Conservation (phyloP, 495 filamentous ascomycete genomes). For the Aspergillus diversus region DNA sequence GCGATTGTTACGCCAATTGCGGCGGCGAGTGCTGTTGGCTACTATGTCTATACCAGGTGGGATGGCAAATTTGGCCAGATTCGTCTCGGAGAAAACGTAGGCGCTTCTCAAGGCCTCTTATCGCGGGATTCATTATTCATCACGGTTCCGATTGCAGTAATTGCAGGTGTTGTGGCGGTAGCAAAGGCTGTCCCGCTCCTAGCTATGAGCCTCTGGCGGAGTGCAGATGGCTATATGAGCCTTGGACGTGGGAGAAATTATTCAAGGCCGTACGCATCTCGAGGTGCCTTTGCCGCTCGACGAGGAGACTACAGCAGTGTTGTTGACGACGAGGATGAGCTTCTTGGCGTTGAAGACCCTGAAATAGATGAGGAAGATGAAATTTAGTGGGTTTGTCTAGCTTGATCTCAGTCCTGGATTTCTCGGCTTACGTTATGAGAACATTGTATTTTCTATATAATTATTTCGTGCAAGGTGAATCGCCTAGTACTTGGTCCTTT, state of each 20-base stretch:
- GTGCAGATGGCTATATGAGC: constrained; percentile 49
- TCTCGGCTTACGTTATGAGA: constrained; percentile 2
- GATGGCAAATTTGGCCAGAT: constrained; percentile 89
- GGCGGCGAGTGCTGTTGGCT: constrained; percentile 72
- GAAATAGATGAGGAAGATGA: constrained; percentile 95
- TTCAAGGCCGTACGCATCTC: constrained; percentile 73
- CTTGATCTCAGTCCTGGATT: neutral
- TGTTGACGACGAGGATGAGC: constrained; percentile 89
- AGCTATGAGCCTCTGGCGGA: constrained; percentile 66
- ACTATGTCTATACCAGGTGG: constrained; percentile 86
- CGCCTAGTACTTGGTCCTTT: too few species aligned
- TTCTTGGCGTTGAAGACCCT: constrained; percentile 81
- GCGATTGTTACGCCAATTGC: constrained; percentile 74
- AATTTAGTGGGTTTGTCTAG: constrained; percentile 45
- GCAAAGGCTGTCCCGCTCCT: constrained; percentile 75
- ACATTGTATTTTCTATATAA: constrained; percentile 19
- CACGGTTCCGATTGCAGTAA: constrained; percentile 74
- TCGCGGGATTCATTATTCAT: constrained; percentile 69
- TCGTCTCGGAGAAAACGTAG: constrained; percentile 68
- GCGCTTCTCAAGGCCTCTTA: constrained; percentile 51
- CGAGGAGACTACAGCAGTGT: constrained; percentile 84
- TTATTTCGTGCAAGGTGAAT: constrained; percentile 28
- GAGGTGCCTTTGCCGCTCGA: constrained; percentile 82
- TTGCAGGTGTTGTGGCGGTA: constrained; percentile 78
- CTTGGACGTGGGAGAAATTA: constrained; percentile 41